Conservation (phyloP, 1,139 yeast species). For the Suhomyces choctaworum region DNA sequence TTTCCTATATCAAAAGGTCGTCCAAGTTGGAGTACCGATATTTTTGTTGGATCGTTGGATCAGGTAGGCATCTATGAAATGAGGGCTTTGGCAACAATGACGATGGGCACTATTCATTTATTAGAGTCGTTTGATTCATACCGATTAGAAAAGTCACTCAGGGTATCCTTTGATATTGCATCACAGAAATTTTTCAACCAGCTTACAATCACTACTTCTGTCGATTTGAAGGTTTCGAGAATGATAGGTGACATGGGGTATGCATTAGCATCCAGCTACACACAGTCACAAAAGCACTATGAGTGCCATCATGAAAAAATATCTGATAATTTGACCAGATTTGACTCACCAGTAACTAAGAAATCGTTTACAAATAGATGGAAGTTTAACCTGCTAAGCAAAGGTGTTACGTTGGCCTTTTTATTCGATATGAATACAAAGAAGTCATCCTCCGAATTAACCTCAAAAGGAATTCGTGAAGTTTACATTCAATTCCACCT, state of each 20-base stretch:
- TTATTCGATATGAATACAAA: slow-evolving; percentile 36
- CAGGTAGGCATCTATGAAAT: slow-evolving; percentile 46
- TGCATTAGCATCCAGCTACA: slow-evolving; percentile 37
- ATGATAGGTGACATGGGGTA: slow-evolving; percentile 31
- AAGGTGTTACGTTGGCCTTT: slow-evolving; percentile 29
- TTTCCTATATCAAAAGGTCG: slow-evolving; percentile 18
- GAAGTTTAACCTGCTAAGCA: slow-evolving; percentile 27
- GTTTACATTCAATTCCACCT: slow-evolving; percentile 35
- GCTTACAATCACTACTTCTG: slow-evolving; percentile 36
- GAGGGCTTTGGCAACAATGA: slow-evolving; percentile 30
- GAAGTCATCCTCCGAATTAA: slow-evolving; percentile 23
- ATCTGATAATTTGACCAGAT: slow-evolving; percentile 34
- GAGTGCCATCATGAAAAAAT: slow-evolving; percentile 31
- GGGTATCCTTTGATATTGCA: slow-evolving; percentile 7
- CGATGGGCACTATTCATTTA: slow-evolving; percentile 33
- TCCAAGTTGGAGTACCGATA: slow-evolving; percentile 34
- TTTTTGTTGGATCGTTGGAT: slow-evolving; percentile 40
- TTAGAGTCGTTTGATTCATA: slow-evolving; percentile 28
- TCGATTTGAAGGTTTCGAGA: slow-evolving; percentile 31
- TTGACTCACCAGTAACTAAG: slow-evolving; percentile 34
- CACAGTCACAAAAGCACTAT: slow-evolving; percentile 22
- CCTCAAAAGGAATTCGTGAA: slow-evolving; percentile 21
- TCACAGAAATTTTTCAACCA: slow-evolving; percentile 5
- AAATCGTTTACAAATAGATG: slow-evolving; percentile 39
- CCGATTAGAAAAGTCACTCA: slow-evolving; percentile 19